Base-by-base conservation (phyloP, 148 eudicot genomes). In the Arctostaphylos glauca region DNA sequence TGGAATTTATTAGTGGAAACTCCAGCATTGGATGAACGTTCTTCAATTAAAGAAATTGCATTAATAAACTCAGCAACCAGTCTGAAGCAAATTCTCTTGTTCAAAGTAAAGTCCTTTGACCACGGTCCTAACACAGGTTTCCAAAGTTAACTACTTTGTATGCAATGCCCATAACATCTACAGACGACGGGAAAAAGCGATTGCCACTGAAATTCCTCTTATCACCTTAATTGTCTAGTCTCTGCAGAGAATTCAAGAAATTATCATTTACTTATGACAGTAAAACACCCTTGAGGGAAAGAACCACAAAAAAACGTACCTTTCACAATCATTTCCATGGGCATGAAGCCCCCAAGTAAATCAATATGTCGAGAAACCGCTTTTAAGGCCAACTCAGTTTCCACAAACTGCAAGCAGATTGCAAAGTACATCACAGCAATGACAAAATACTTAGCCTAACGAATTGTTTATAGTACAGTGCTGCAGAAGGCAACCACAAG, bases 251-350 rank as follows among this genome's bases (percentile, higher is more conserved):
- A 16, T 25, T 76, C 6, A 53, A 25, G 16, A 25, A 31, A 25
- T n/a, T 2, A 25, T 31, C 43, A 60, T 25, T 75, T 41, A 25
- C 5, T 0, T 31, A 74, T 31, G 19, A 76, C 53, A 76, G 16
- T 9, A 14, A 38, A 53, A 76, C 62, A 77, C 14, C 16, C 60
- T 21, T 18, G 16, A 72, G 50, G 15, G 14, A 71, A 64, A 18
- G 53, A 59, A 21, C 13, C 59, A 31, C 7, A 59, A 13, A 81
- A 55, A 12, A 74, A 60, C 52, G 73, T 89, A 95, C 98, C 98
- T 87, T 90, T 87, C 43, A 95, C 84, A 79, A 92, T 91, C 88
- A 85, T 84, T 81, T 94, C 94, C 94, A 94, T 94, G 21, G 95
- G 84, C 83, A 96, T 13, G 85, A 83, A 94, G 56, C 97, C 99